Evolutionary conservation across 2,329 filamentous ascomycete genomes (phyloP), one percentile per base, ranked within the genome.

Genomic region (Xylariaceae sp.): DNA sequence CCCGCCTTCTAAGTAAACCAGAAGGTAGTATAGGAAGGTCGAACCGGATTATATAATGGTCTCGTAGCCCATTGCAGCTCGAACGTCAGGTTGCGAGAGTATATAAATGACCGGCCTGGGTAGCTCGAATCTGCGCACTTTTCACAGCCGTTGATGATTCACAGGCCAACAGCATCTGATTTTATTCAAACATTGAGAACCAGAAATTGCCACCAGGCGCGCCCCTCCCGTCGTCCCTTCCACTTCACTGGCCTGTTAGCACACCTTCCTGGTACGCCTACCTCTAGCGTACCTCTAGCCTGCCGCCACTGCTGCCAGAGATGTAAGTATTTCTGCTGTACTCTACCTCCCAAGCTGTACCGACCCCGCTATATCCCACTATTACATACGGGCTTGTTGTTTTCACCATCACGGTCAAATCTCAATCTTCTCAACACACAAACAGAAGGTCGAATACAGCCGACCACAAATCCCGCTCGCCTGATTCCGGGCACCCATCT

Each of bases 31-130:
- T 47, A 47, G 47, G 45, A 18, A 47, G 44, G 15, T 47, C 33
- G 32, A 51, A 38, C 51, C 45, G 48, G 48, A 43, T 38, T 32
- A 42, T 14, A 33, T 41, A 36, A 22, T 35, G 43, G 31, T 17
- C 42, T 45, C 33, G 45, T 22, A 5, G 22, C 22, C 22, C 22
- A 27, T 27, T 40, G 30, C 40, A 33, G 27, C 35, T 47, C 44
- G 54, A 27, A 47, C 19, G 33, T 45, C 45, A 49, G 39, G 31
- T 49, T 32, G 47, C 19, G 35, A 22, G 17, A 48, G 46, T 51
- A 53, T 63, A 63, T 61, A 65, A 62, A 60, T 48, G 53, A 57
- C 55, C 55, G 50, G 48, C 49, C 48, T 47, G 44, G 49, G 42
- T 27, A 27, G 22, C 22, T 27, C 22, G 22, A 27, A 4, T 5